Evolutionary conservation across 2,329 filamentous ascomycete species (phyloP).

Genomic region (Epichloe baconii): DNA sequence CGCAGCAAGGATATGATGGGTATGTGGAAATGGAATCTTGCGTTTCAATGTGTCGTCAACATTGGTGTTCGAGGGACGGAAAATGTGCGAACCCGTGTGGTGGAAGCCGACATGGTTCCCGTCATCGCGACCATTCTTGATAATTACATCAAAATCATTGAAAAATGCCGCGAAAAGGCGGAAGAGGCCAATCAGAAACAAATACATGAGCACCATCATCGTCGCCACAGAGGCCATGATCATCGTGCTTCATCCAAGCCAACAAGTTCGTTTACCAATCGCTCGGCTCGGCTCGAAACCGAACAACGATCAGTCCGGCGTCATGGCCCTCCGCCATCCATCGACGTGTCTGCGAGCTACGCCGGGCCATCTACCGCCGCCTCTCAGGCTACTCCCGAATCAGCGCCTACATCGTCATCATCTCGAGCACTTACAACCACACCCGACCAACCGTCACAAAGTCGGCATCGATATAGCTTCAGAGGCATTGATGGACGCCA

Average conservation of each 20-base stretch:
- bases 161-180: constrained; percentile 76
- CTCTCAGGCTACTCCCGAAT: constrained; percentile 13
- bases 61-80: constrained; percentile 95
- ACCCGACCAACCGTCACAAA: constrained; percentile 12
- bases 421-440: constrained; percentile 6
- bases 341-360: constrained; percentile 34
- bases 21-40: constrained; percentile 99
- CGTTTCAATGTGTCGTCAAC: constrained; percentile 98
- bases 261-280: constrained; percentile 39
- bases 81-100: constrained; percentile 82
- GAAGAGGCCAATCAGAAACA: constrained; percentile 70
- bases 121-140: constrained; percentile 97
- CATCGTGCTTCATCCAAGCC: constrained; percentile 33
- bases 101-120: constrained; percentile 97
- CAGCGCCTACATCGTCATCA: constrained; percentile 9
- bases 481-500: constrained; percentile 38
- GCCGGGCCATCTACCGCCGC: constrained; percentile 24
- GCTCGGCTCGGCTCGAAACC: constrained; percentile 38
- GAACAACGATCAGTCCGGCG: constrained; percentile 55
- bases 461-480: constrained; percentile 37
- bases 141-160: constrained; percentile 95
- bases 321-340: constrained; percentile 68
- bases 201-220: constrained; percentile 37
- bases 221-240: constrained; percentile 35
- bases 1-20: constrained; percentile 98